Conservation (phyloP, 2,329 filamentous ascomycete genomes). For the Fusarium sp. region DNA sequence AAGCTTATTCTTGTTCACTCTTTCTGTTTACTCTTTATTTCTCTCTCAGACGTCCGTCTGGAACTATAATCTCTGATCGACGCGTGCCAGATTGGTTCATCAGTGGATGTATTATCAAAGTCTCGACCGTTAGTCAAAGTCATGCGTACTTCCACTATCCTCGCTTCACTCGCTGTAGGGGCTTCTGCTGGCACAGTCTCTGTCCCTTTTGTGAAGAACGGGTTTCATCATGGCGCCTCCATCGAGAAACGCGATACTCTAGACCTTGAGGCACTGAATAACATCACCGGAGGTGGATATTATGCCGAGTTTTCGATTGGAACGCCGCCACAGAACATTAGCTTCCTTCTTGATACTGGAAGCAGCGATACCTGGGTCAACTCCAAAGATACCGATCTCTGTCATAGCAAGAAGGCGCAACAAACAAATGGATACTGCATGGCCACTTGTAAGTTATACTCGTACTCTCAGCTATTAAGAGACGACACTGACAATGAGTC, state of each 20-base stretch:
- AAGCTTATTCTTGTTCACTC: slow-evolving; percentile 4
- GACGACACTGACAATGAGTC: not conserved
- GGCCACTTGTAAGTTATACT: slow-evolving; percentile 53
- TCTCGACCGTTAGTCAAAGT: not conserved
- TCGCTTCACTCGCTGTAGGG: slow-evolving; percentile 33
- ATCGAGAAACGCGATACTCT: slow-evolving; percentile 46
- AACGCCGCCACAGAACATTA: slow-evolving; percentile 66
- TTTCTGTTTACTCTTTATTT: not conserved
- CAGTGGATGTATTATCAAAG: not conserved
- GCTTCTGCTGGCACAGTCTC: slow-evolving; percentile 45
- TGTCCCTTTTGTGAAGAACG: slow-evolving; percentile 37
- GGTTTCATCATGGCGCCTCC: slow-evolving; percentile 16
- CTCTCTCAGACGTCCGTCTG: not conserved
- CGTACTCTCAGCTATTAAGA: not conserved
- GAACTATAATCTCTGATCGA: not conserved
- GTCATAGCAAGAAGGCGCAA: slow-evolving; percentile 57
- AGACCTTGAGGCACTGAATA: slow-evolving; percentile 61
- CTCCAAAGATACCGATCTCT: slow-evolving; percentile 70
- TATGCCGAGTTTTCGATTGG: slow-evolving; percentile 69
- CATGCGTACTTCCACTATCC: slow-evolving; percentile 38
- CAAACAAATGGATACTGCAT: slow-evolving; percentile 48
- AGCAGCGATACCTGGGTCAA: slow-evolving; percentile 73
- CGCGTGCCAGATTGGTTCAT: not conserved
- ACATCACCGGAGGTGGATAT: slow-evolving; percentile 66
- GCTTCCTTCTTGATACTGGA: slow-evolving; percentile 70